Conservation (phyloP, 2,329 filamentous ascomycete genomes). For the Aspergillus versicolor region DNA sequence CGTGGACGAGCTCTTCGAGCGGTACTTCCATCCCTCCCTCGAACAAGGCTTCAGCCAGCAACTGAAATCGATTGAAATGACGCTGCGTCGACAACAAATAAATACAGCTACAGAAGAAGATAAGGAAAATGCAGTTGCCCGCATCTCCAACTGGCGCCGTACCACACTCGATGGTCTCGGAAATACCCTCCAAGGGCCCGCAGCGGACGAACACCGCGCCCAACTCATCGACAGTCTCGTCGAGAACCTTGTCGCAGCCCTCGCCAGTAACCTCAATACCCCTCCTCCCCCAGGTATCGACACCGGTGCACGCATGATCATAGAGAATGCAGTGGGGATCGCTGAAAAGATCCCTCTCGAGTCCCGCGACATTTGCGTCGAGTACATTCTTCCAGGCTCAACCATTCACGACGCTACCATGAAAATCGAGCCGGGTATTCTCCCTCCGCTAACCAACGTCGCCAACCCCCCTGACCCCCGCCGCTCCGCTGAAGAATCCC, state of each 20-base stretch:
- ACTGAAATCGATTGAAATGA: slow-evolving; percentile 82
- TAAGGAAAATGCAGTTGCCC: slow-evolving; percentile 80
- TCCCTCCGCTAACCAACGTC: slow-evolving; percentile 57
- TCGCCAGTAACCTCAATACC: slow-evolving; percentile 73
- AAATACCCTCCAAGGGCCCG: slow-evolving; percentile 64
- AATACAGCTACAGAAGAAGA: slow-evolving; percentile 78
- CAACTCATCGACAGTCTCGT: slow-evolving; percentile 71
- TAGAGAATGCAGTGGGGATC: slow-evolving; percentile 85
- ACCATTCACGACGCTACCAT: slow-evolving; percentile 70
- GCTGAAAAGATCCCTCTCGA: slow-evolving; percentile 84
- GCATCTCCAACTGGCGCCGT: slow-evolving; percentile 90
- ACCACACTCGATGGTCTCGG: slow-evolving; percentile 89
- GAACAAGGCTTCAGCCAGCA: slow-evolving; percentile 72
- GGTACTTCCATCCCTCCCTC: slow-evolving; percentile 87
- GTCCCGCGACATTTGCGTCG: slow-evolving; percentile 83
- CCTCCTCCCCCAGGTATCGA: slow-evolving; percentile 80
- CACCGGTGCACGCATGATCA: slow-evolving; percentile 85
- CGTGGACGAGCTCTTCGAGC: slow-evolving; percentile 85
- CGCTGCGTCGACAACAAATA: slow-evolving; percentile 76
- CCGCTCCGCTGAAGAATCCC: slow-evolving; percentile 21
- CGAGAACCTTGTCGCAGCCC: slow-evolving; percentile 63
- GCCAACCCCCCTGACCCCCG: slow-evolving; percentile 16
- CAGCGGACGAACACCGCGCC: slow-evolving; percentile 65
- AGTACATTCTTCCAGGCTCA: slow-evolving; percentile 78
- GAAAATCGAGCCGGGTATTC: slow-evolving; percentile 69